A percentile compares a stretch with the other conserved stretches of the same genome.
Evolutionary conservation across 2,329 filamentous ascomycete species (phyloP).

Genomic region (Coniosporium uncinatum): DNA sequence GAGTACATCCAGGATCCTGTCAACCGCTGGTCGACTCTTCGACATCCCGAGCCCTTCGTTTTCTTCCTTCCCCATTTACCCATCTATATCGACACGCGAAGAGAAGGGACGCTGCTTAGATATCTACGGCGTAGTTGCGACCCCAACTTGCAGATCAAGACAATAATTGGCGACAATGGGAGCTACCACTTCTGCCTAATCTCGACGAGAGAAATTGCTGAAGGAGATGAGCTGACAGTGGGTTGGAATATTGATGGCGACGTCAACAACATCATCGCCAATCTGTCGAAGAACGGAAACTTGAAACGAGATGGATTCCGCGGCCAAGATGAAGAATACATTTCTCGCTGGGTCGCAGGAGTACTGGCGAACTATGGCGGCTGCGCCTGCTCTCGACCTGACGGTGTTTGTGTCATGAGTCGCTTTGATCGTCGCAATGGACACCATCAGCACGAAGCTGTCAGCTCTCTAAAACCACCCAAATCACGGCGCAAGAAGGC

Average conservation of each 20-base stretch:
- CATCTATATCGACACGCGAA: conserved; percentile 87
- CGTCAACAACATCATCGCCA: conserved; percentile 48
- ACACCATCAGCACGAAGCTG: conserved; percentile 9
- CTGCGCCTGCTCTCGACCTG: conserved; percentile 60
- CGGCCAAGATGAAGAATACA: conserved; percentile 52
- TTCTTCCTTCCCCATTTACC: conserved; percentile 79
- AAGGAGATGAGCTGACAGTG: conserved; percentile 64
- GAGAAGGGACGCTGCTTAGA: conserved; percentile 79
- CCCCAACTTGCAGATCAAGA: conserved; percentile 85
- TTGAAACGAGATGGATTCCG: conserved; percentile 49
- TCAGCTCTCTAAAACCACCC: conserved; percentile 22
- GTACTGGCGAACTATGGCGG: conserved; percentile 75
- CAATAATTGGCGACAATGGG: conserved; percentile 70
- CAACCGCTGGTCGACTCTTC: conserved; percentile 39
- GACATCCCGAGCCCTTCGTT: conserved; percentile 46
- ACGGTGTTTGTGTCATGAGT: conserved; percentile 24
- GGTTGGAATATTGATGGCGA: conserved; percentile 34
- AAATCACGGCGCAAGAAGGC: conserved; percentile 41
- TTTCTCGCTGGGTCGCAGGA: conserved; percentile 60
- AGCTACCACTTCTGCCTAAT: conserved; percentile 94
- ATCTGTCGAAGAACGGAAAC: conserved; percentile 59
- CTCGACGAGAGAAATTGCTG: conserved; percentile 72
- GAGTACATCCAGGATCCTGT: conserved; percentile 38
- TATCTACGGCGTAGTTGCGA: conserved; percentile 91
- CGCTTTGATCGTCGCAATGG: conserved; percentile 21